These are phyloP conservation scores for Chlorella sp. DNA, from an alignment of 139 green algal species.

Conservation along the genomic window DNA sequence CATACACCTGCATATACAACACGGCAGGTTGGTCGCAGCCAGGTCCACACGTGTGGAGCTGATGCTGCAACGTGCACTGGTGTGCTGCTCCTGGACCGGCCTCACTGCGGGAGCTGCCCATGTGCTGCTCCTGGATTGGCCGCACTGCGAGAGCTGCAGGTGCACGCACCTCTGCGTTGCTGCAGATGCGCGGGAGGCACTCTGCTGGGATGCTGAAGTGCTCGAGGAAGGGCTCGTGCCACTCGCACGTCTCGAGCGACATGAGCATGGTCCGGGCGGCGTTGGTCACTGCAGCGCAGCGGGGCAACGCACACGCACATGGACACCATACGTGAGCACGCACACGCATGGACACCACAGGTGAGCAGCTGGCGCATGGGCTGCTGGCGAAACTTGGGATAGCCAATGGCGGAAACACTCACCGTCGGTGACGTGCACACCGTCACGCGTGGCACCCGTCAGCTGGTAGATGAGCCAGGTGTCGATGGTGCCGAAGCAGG, in stretches of 20 bases:
- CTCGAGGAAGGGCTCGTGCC: conserved; percentile 59
- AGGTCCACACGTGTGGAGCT: too few relatives aligned
- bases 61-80: too few relatives aligned
- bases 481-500: conserved; percentile 88
- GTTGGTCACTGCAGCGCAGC: conserved; percentile 68
- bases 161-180: conserved; percentile 61
- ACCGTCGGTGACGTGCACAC: conserved; percentile 82
- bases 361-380: too few relatives aligned
- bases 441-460: conserved; percentile 59
- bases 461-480: conserved; percentile 94
- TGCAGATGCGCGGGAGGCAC: conserved; percentile 76
- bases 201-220: conserved; percentile 51
- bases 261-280: conserved; percentile 89
- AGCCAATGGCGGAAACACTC: conserved; percentile 3
- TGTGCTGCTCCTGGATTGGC: not conserved
- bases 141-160: too few relatives aligned
- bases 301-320: not conserved
- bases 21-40: too few relatives aligned
- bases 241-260: conserved; percentile 72
- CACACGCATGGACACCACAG: not conserved
- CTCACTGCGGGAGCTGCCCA: not conserved
- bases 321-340: not conserved
- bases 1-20: conserved; percentile 45
- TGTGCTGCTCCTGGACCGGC: not conserved
- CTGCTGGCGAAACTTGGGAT: not conserved